Percentiles rank a stretch among this genome's conserved stretches.
Evolutionary conservation across 345 rosid genomes (phyloP).

Genomic region (Heritiera littoralis): DNA sequence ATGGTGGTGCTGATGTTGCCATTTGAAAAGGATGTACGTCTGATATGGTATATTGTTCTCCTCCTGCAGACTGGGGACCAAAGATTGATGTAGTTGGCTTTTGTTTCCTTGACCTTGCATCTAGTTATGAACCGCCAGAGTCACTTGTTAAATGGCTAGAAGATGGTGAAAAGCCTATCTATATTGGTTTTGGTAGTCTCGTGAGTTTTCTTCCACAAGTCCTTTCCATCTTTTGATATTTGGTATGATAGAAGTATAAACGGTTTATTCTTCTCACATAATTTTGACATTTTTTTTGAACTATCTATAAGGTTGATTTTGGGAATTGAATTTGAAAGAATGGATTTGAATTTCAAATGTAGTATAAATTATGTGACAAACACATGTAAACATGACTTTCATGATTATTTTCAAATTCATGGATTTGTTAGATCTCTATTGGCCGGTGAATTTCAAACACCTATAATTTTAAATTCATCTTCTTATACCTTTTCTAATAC

Average conservation of each 20-base stretch:
- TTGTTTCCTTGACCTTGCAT: constrained; percentile 72
- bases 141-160: constrained; percentile 53
- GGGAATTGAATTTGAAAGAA: neutral
- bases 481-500: neutral
- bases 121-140: constrained; percentile 59
- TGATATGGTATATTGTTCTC: neutral
- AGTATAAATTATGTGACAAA: neutral
- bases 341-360: neutral
- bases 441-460: neutral
- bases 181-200: constrained; percentile 75
- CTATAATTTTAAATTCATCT: neutral
- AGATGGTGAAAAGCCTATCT: constrained; percentile 54
- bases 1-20: neutral
- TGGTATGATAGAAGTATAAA: neutral
- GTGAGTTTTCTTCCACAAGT: constrained; percentile 43
- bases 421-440: neutral
- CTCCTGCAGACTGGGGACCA: constrained; percentile 63
- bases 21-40: constrained; percentile 5
- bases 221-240: neutral
- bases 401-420: neutral
- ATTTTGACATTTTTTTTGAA: neutral
- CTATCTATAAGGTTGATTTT: neutral
- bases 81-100: constrained; percentile 69
- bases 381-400: neutral
- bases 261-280: neutral